Conservation (phyloP, 495 filamentous ascomycete species). For the Penicillium daleae region DNA sequence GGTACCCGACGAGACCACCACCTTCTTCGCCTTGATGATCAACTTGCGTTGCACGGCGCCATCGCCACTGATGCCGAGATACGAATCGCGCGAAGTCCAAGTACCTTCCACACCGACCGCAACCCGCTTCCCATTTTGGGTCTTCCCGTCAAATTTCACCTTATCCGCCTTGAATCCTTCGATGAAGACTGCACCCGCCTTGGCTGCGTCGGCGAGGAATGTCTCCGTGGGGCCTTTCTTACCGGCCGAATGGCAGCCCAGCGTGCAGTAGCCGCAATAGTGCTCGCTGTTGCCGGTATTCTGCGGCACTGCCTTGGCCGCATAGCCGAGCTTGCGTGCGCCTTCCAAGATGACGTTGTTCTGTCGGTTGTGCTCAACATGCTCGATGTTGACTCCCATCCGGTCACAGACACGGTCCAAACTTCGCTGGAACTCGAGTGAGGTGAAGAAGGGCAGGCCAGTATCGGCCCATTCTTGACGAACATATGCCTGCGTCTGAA, state of each 20-base stretch:
- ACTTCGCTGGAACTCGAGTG: constrained; percentile 71
- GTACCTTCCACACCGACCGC: constrained; percentile 70
- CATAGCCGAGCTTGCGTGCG: constrained; percentile 72
- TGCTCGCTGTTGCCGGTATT: constrained; percentile 73
- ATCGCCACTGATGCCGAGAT: constrained; percentile 56
- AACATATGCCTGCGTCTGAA: constrained; percentile 81
- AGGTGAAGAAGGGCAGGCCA: constrained; percentile 78
- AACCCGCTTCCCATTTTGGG: constrained; percentile 51
- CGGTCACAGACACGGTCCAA: constrained; percentile 72
- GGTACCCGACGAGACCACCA: constrained; percentile 74
- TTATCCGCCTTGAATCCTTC: constrained; percentile 74
- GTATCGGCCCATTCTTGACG: constrained; percentile 78
- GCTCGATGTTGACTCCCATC: constrained; percentile 76
- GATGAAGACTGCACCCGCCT: constrained; percentile 73
- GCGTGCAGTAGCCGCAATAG: constrained; percentile 76
- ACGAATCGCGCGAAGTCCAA: constrained; percentile 72
- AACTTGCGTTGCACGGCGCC: constrained; percentile 58
- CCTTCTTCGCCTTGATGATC: constrained; percentile 77
- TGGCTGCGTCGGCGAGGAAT: constrained; percentile 77
- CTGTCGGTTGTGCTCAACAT: constrained; percentile 69
- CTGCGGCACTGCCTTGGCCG: constrained; percentile 71
- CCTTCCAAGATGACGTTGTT: constrained; percentile 76
- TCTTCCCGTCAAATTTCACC: constrained; percentile 61
- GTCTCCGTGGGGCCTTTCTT: constrained; percentile 79
- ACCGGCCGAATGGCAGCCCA: constrained; percentile 71